Evolutionary conservation across 148 eudicot species (phyloP).

Genomic region (Cornus kousa): DNA sequence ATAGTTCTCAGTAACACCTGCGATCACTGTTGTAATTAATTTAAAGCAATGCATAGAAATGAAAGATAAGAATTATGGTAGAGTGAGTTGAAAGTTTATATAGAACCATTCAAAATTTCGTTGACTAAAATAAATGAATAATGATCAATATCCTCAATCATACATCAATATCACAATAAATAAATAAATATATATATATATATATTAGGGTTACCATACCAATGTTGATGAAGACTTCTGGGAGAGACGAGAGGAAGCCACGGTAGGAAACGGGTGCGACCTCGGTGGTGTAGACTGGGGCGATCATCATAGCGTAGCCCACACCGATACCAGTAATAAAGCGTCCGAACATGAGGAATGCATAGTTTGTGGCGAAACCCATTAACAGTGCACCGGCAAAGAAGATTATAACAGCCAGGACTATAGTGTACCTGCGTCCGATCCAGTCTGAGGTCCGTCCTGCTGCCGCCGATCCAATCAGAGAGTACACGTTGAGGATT

Average conservation of each 20-base stretch:
- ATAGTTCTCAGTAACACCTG: too few relatives aligned
- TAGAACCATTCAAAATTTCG: too few relatives aligned
- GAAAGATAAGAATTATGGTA: too few relatives aligned
- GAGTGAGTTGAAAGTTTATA: too few relatives aligned
- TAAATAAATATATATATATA: too few relatives aligned
- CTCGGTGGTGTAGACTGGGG: constrained; percentile 44
- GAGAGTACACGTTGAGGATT: constrained; percentile 37
- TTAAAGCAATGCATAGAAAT: too few relatives aligned
- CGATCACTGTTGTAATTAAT: too few relatives aligned
- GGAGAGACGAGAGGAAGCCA: constrained; percentile 43
- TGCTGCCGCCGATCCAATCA: constrained; percentile 44
- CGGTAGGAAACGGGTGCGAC: constrained; percentile 33
- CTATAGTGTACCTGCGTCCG: constrained; percentile 46
- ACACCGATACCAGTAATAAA: constrained; percentile 52
- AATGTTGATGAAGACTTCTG: constrained; percentile 39
- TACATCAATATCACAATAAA: too few relatives aligned
- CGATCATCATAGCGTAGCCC: constrained; percentile 48
- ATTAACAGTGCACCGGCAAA: constrained; percentile 41
- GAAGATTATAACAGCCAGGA: constrained; percentile 39
- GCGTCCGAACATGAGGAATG: constrained; percentile 48
- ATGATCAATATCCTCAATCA: too few relatives aligned
- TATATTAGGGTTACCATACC: constrained; percentile 11
- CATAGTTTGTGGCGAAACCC: constrained; percentile 51
- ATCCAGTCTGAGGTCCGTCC: constrained; percentile 54
- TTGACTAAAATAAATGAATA: too few relatives aligned